These are phyloP conservation scores for Aspergillus costaricaensis DNA, from an alignment of 2,329 filamentous ascomycete genomes.

Conservation along the genomic window DNA sequence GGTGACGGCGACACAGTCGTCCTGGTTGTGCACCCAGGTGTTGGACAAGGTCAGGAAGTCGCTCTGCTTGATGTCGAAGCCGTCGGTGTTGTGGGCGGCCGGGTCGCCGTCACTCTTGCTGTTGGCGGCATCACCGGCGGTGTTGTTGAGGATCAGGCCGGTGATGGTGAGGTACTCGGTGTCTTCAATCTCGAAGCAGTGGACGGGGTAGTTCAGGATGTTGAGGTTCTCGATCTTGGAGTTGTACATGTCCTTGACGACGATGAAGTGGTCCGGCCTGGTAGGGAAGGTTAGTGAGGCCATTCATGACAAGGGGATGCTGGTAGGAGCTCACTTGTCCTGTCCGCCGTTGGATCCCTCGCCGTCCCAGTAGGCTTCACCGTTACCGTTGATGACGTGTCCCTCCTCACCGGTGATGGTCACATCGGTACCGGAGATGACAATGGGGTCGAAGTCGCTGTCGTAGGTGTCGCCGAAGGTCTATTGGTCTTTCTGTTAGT, in stretches of 20 bases:
- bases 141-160: conserved; percentile 44
- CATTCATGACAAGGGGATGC: neutral
- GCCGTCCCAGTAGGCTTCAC: conserved; percentile 49
- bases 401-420: conserved; percentile 42
- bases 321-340: conserved; percentile 8
- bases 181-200: conserved; percentile 42
- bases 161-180: conserved; percentile 38
- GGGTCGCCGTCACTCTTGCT: conserved; percentile 34
- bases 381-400: conserved; percentile 44
- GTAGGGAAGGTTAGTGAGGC: neutral
- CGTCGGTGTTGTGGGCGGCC: conserved; percentile 52
- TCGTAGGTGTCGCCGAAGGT: conserved; percentile 43
- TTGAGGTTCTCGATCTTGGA: conserved; percentile 42
- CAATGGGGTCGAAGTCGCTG: conserved; percentile 42
- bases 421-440: conserved; percentile 43
- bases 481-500: neutral
- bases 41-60: conserved; percentile 46
- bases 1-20: conserved; percentile 42
- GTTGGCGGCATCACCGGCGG: conserved; percentile 40
- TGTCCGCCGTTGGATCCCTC: conserved; percentile 51
- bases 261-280: conserved; percentile 44
- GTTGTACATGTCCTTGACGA: conserved; percentile 43
- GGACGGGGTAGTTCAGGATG: conserved; percentile 46
- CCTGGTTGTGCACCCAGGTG: conserved; percentile 48
- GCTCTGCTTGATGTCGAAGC: conserved; percentile 52